phyloP scores from a whole-genome alignment of 805 yeast species.

The Debaryomyces maramus region DNA sequence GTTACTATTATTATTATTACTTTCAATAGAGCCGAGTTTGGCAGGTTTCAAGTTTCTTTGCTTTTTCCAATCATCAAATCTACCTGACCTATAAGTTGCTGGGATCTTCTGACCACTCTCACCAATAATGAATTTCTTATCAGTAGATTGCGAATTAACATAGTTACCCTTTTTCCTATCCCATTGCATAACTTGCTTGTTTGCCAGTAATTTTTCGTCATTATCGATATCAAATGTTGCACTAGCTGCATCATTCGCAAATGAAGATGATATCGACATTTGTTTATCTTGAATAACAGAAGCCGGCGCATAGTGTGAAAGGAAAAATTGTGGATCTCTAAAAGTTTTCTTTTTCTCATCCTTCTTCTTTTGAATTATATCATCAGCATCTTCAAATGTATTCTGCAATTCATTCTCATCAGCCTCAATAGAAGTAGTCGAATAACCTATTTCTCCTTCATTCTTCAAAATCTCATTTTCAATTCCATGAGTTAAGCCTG shows the following conservation, averaged over 20 bases:
- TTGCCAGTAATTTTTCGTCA: slow-evolving; percentile 70
- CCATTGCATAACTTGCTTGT: slow-evolving; percentile 82
- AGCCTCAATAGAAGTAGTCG: slow-evolving; percentile 35
- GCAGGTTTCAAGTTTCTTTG: slow-evolving; percentile 57
- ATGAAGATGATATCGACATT: slow-evolving; percentile 55
- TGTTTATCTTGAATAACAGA: slow-evolving; percentile 81
- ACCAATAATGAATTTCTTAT: slow-evolving; percentile 85
- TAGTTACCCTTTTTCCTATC: slow-evolving; percentile 91
- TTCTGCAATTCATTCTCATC: slow-evolving; percentile 49
- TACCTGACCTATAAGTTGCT: slow-evolving; percentile 87
- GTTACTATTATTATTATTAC: slow-evolving; percentile 25
- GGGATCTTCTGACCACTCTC: slow-evolving; percentile 93
- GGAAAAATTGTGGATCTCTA: slow-evolving; percentile 76
- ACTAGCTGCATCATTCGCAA: slow-evolving; percentile 77
- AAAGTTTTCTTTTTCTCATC: slow-evolving; percentile 48
- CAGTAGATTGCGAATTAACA: slow-evolving; percentile 75
- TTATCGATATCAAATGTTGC: slow-evolving; percentile 83
- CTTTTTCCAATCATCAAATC: slow-evolving; percentile 88
- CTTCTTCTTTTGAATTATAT: slow-evolving; percentile 27
- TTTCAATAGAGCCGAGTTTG: slow-evolving; percentile 57
- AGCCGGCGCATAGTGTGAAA: slow-evolving; percentile 88
- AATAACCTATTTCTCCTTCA: slow-evolving; percentile 50
- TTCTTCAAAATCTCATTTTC: slow-evolving; percentile 71
- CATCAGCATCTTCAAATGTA: slow-evolving; percentile 56
- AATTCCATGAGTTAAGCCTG: slow-evolving; percentile 70